Conservation (phyloP, 148 eudicot genomes). For the Persicaria tinctoria region DNA sequence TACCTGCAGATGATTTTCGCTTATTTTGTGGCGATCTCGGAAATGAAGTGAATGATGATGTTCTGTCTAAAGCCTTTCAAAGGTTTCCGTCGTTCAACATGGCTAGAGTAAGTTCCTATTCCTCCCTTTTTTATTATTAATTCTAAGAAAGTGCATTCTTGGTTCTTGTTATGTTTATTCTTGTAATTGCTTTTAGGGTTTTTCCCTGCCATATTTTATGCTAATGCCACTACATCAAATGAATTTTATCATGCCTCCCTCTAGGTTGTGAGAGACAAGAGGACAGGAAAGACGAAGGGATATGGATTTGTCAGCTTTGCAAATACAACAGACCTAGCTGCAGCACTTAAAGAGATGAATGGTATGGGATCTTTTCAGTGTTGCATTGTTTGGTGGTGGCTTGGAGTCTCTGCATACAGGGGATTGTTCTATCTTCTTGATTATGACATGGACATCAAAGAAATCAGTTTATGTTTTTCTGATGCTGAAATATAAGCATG, state of each 20-base stretch:
- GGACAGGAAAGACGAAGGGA: conserved; percentile 89
- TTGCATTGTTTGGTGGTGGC: neutral
- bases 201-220: neutral
- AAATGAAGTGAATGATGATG: conserved; percentile 96
- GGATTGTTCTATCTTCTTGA: neutral
- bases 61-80: conserved; percentile 81
- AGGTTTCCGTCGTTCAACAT: conserved; percentile 82
- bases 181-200: neutral
- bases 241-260: neutral
- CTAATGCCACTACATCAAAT: neutral
- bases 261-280: conserved; percentile 90
- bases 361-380: conserved; percentile 31
- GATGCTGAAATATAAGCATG: neutral
- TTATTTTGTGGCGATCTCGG: conserved; percentile 94
- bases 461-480: neutral
- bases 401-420: neutral
- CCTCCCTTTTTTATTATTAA: neutral
- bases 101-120: conserved; percentile 61
- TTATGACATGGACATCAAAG: neutral
- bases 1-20: conserved; percentile 72
- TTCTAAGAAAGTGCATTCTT: neutral
- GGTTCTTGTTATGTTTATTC: neutral
- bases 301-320: conserved; percentile 91
- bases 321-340: conserved; percentile 70
- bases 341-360: conserved; percentile 84